Evolutionary conservation across 176 grass and related monocot species (phyloP).

Genomic region (Eragrostis nindensis): DNA sequence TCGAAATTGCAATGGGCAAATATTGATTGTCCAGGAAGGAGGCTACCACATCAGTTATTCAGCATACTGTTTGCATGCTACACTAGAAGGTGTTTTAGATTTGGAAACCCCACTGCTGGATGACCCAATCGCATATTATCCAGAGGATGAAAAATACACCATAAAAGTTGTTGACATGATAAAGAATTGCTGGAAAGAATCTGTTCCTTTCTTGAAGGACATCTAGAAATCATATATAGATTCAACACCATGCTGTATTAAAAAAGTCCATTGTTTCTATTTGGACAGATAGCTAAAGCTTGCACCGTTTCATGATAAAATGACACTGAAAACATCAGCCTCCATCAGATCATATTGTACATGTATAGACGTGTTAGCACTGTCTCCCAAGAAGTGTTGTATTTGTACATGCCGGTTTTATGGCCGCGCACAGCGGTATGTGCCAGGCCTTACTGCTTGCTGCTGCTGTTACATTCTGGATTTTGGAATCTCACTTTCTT

Average conservation of each 20-base stretch:
- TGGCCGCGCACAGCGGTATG: too few species aligned
- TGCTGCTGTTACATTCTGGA: constrained; percentile 5
- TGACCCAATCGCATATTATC: constrained; percentile 86
- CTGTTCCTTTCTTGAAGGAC: constrained; percentile 67
- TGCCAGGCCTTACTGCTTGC: not conserved
- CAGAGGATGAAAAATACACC: constrained; percentile 66
- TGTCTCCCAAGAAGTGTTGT: not conserved
- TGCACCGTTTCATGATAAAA: not conserved
- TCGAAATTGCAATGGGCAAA: constrained; percentile 42
- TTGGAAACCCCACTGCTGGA: constrained; percentile 56
- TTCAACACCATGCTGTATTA: not conserved
- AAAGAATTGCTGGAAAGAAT: constrained; percentile 74
- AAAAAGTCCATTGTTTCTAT: not conserved
- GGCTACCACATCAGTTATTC: constrained; percentile 89
- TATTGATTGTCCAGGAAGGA: constrained; percentile 89
- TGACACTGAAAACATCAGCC: not conserved
- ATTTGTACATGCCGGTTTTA: not conserved
- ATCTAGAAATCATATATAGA: constrained; percentile 38
- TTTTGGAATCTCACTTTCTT: not conserved
- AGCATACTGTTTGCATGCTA: constrained; percentile 87
- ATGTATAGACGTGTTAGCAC: not conserved
- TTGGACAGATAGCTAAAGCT: too few species aligned
- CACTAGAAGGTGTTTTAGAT: constrained; percentile 77
- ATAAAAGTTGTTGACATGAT: constrained; percentile 63
- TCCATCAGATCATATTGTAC: not conserved